Conservation (phyloP, 805 yeast species). For the Wickerhamiella allomyrinae region DNA sequence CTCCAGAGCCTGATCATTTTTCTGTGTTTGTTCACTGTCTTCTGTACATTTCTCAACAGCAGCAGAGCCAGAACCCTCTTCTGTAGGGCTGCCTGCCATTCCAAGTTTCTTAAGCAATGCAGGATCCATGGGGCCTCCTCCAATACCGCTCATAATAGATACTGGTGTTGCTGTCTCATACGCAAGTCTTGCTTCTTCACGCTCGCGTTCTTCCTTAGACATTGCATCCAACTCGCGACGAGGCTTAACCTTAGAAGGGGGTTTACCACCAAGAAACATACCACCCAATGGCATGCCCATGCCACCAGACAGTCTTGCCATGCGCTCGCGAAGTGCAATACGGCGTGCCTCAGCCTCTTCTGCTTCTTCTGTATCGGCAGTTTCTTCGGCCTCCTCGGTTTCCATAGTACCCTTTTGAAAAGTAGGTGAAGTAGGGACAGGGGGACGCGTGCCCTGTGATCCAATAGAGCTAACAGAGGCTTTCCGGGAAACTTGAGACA, state of each 20-base stretch:
- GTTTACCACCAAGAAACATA: conserved; percentile 15
- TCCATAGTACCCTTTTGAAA: not conserved
- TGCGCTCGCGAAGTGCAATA: conserved; percentile 69
- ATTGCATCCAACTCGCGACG: conserved; percentile 12
- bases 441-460: not conserved
- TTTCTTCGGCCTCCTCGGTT: conserved; percentile 11
- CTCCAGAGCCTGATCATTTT: not conserved
- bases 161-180: conserved; percentile 6
- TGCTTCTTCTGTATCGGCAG: conserved; percentile 18
- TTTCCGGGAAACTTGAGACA: not conserved
- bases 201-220: conserved; percentile 11
- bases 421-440: not conserved
- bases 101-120: conserved; percentile 1
- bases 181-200: conserved; percentile 8
- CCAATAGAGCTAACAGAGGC: not conserved
- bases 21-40: not conserved
- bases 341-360: conserved; percentile 45
- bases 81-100: not conserved
- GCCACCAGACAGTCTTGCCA: conserved; percentile 84
- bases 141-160: conserved; percentile 2
- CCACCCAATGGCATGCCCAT: conserved; percentile 33
- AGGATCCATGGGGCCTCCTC: conserved; percentile 3
- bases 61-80: not conserved
- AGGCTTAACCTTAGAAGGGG: conserved; percentile 6
- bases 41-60: not conserved